Evolutionary conservation across 305 asterid genomes (phyloP).

Genomic region (Fraxinus albicans): DNA sequence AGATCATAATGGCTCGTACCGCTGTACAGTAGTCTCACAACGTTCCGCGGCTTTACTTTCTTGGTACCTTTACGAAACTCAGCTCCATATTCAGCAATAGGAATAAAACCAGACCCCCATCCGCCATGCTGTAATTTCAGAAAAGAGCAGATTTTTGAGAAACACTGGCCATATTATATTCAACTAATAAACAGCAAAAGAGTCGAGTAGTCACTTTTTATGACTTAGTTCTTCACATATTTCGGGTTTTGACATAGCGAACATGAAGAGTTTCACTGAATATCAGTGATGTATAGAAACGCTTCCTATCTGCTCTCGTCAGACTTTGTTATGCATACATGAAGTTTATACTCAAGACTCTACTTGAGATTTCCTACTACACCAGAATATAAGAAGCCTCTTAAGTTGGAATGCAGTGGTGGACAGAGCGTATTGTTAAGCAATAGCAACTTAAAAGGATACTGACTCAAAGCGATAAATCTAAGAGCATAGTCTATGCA

Average conservation of each 20-base stretch:
- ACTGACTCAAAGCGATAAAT: constrained; percentile 7
- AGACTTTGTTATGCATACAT: neutral
- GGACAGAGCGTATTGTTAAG: neutral
- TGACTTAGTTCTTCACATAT: neutral
- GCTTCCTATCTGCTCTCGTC: neutral
- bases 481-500: neutral
- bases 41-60: constrained; percentile 49
- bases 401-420: neutral
- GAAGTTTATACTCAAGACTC: neutral
- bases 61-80: constrained; percentile 49
- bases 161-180: neutral
- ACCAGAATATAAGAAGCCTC: neutral
- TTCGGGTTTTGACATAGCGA: neutral
- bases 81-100: constrained; percentile 87
- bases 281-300: neutral
- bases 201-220: neutral
- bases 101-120: constrained; percentile 75
- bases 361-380: neutral
- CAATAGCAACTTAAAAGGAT: neutral
- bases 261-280: neutral
- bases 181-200: neutral
- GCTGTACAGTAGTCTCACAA: constrained; percentile 71
- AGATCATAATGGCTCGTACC: constrained; percentile 86
- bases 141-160: neutral
- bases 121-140: constrained; percentile 66